phyloP scores from a whole-genome alignment of 1,284 basidiomycete genomes.

The Puccinia brachypodii region DNA sequence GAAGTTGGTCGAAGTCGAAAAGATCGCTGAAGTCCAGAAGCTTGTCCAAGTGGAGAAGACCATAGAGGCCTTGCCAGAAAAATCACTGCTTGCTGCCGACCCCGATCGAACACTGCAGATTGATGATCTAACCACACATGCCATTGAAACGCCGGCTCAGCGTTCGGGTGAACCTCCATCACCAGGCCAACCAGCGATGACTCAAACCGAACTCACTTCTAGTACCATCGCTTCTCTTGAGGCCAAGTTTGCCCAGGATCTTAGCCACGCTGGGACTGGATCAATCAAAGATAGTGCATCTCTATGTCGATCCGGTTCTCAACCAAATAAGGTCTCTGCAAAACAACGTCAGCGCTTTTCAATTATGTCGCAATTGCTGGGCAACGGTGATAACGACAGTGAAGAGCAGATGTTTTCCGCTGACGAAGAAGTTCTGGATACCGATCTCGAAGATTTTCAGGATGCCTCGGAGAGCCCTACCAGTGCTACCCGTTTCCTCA shows the following conservation, averaged over 20 bases:
- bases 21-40: conserved; percentile 61
- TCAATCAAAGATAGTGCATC: not conserved
- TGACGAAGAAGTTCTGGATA: conserved; percentile 38
- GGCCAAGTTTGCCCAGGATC: not conserved
- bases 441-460: conserved; percentile 43
- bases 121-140: not conserved
- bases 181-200: conserved; percentile 41
- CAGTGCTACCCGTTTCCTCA: conserved; percentile 1
- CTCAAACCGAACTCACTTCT: conserved; percentile 50
- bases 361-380: conserved; percentile 6
- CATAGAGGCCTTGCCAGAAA: conserved; percentile 57
- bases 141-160: not conserved
- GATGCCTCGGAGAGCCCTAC: conserved; percentile 29
- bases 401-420: conserved; percentile 49
- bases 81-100: conserved; percentile 52
- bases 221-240: conserved; percentile 29
- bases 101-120: not conserved
- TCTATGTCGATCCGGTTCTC: not conserved
- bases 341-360: conserved; percentile 10
- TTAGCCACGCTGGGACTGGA: not conserved
- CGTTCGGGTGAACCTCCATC: conserved; percentile 10
- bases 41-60: conserved; percentile 59
- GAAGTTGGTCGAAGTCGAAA: conserved; percentile 55
- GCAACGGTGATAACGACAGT: conserved; percentile 32
- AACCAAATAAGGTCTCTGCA: not conserved